Percentiles rank a stretch among this genome's conserved stretches.
Conservation (phyloP, 176 grass and related monocot species). For the Rhipidocladum racemiflorum region DNA sequence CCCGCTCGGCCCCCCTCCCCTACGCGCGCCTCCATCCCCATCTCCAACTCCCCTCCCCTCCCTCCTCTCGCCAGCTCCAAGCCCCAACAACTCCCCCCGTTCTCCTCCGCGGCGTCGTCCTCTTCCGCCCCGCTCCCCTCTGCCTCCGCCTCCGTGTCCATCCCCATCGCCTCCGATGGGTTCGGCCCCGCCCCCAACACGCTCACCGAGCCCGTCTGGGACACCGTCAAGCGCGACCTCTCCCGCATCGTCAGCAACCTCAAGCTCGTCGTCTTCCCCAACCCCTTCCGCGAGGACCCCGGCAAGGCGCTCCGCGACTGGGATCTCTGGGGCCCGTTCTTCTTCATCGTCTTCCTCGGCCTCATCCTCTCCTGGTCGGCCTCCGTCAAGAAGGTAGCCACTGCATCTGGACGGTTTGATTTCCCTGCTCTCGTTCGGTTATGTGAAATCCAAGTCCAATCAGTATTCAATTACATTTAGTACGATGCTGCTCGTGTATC, state of each 20-base stretch:
- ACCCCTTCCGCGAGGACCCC: conserved; percentile 84
- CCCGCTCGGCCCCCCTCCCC: conserved; percentile 57
- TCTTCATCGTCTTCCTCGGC: conserved; percentile 93
- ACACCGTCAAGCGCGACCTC: conserved; percentile 89
- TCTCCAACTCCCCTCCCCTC: conserved; percentile 20
- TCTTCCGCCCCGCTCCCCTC: neutral
- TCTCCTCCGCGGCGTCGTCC: neutral
- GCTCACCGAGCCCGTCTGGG: conserved; percentile 88
- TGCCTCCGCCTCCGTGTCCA: conserved; percentile 1
- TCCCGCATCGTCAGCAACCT: conserved; percentile 80
- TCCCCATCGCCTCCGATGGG: conserved; percentile 45
- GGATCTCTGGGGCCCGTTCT: conserved; percentile 97
- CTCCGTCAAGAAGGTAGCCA: conserved; percentile 65
- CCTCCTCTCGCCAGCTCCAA: neutral
- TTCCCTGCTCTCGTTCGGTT: neutral
- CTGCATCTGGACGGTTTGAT: neutral
- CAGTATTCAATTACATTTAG: neutral
- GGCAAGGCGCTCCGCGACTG: conserved; percentile 89
- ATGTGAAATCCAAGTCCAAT: neutral
- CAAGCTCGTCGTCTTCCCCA: conserved; percentile 92
- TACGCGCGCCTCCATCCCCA: conserved; percentile 64
- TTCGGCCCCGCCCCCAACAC: conserved; percentile 58
- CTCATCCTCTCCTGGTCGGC: conserved; percentile 89
- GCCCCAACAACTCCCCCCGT: conserved; percentile 18
- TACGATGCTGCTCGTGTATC: neutral